Evolutionary conservation across 176 grass and related monocot species (phyloP), one percentile per base, ranked within the genome.

Genomic region (Aegilops longissima): DNA sequence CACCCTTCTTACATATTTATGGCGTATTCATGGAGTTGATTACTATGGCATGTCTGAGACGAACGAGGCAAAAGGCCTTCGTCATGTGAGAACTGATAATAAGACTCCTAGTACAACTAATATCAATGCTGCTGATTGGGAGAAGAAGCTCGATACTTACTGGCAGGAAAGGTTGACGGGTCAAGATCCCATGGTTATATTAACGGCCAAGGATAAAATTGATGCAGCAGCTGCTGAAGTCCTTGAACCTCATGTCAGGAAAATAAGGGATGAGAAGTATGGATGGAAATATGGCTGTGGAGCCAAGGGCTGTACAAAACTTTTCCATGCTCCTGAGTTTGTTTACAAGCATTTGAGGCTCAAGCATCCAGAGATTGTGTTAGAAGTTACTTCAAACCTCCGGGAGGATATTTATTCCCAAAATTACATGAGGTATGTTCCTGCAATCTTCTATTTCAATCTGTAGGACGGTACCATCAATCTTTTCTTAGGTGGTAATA

Each of bases 201-300:
- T 99, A 82, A 93, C 91, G 17, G 94, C 92, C 7, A 96, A 97
- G 81, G 97, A 97, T 31, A 99, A 99, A 86, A 94, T 99, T 67
- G 97, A 99, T 86, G 94, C 97, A 73, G 92, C 91, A 33, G 92
- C 94, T 42, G 89, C 84, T 80, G 97, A 99, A 82, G 92, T 86
- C 85, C 79, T 99, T 52, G 94, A 99, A 69, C 97, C 97, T 20
- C 84, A 87, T 52, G 92, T 97, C 25, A 92, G 97, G 80, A 99
- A 99, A 90, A 99, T 99, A 80, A 91, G 97, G 65, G 97, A 99
- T 90, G 97, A 99, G 80, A 99, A 97, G 78, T 99, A 99, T 79
- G 97, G 94, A 29, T 99, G 97, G 97, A 99, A 99, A 87, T 99
- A 99, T 72, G 97, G 97, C 23, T 99, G 97, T 83, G 97, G 97